phyloP scores from a whole-genome alignment of 2,329 filamentous ascomycete species.

The Colletotrichum sp. region DNA sequence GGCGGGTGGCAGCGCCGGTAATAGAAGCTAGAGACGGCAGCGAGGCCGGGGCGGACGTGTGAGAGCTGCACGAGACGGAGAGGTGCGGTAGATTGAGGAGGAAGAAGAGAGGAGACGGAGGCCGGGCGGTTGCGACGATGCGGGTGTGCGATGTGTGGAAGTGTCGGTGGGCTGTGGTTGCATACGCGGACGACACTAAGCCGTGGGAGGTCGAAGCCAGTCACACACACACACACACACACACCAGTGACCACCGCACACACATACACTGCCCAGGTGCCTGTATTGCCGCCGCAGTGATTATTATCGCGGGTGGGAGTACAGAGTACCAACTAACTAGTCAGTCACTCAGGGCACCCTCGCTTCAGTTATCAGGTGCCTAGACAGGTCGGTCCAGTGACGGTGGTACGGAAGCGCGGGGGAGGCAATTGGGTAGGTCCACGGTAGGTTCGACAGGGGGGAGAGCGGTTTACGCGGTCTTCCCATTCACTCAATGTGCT shows the following conservation, averaged over 20 bases:
- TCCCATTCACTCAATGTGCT: background rate
- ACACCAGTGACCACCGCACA: background rate
- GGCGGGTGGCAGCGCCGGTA: background rate
- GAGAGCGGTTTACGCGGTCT: slow-evolving; percentile 8
- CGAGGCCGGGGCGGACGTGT: background rate
- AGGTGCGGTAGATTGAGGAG: background rate
- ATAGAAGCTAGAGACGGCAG: background rate
- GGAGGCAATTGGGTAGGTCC: background rate
- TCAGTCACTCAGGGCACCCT: background rate
- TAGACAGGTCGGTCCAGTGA: background rate
- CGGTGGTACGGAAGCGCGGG: background rate
- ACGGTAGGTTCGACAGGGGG: background rate
- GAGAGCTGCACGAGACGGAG: background rate
- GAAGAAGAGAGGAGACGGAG: background rate
- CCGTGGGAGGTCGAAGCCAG: background rate
- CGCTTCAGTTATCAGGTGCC: background rate
- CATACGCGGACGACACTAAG: slow-evolving; percentile 9
- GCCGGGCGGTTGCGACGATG: slow-evolving; percentile 26
- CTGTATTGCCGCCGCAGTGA: background rate
- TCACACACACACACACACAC: background rate
- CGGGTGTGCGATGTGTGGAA: background rate
- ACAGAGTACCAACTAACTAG: background rate
- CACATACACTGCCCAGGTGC: background rate
- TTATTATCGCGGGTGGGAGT: background rate
- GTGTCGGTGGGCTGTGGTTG: background rate